phyloP scores from a whole-genome alignment of 148 eudicot genomes.

The Heliosperma pusillum region DNA sequence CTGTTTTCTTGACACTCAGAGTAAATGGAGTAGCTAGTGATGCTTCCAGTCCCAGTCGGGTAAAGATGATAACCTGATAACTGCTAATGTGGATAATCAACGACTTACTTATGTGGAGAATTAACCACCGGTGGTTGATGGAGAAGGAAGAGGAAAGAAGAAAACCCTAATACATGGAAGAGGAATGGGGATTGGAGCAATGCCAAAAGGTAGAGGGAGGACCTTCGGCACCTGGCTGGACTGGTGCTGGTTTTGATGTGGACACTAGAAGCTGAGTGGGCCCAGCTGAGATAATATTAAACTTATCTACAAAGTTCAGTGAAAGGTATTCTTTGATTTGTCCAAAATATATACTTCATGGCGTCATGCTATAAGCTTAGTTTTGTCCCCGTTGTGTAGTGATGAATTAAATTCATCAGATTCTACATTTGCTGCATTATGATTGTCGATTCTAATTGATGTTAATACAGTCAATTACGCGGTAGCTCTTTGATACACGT shows the following conservation, averaged over 20 bases:
- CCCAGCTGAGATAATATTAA: background rate
- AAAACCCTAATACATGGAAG: conserved; percentile 54
- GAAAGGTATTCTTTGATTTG: conserved; percentile 11
- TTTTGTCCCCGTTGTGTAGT: conserved; percentile 21
- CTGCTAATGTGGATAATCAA: conserved; percentile 33
- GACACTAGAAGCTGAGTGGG: conserved; percentile 50
- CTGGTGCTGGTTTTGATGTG: conserved; percentile 90
- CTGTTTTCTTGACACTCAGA: conserved; percentile 35
- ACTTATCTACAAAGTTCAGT: background rate
- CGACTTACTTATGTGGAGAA: conserved; percentile 27
- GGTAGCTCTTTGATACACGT: background rate
- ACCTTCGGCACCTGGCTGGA: conserved; percentile 72
- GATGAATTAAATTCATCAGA: background rate
- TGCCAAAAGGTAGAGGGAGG: conserved; percentile 80
- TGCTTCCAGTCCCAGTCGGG: conserved; percentile 29
- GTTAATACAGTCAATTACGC: background rate
- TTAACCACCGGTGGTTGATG: conserved; percentile 40
- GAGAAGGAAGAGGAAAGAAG: conserved; percentile 77
- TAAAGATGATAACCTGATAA: conserved; percentile 28
- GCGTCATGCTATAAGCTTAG: conserved; percentile 6
- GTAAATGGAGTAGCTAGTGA: conserved; percentile 7
- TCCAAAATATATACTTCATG: conserved; percentile 4
- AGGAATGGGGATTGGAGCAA: conserved; percentile 71
- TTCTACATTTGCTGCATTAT: background rate
- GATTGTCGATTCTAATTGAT: conserved; percentile 1